Evolutionary conservation across 257 asterid genomes (phyloP).

Genomic region (Ligustrum vulgare): DNA sequence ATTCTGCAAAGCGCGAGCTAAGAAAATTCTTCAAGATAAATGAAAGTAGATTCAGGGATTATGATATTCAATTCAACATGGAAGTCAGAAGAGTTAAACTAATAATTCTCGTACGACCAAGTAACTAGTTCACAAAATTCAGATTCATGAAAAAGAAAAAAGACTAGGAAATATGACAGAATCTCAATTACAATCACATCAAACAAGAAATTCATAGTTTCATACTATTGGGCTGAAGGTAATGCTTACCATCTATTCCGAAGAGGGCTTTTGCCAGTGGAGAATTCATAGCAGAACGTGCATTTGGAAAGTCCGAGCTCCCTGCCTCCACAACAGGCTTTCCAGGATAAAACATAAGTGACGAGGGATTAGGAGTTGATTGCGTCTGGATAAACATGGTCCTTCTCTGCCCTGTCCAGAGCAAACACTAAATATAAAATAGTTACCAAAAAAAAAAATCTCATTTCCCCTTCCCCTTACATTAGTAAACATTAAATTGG

Average conservation of each 20-base stretch:
- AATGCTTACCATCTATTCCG: constrained; percentile 48
- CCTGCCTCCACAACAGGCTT: constrained; percentile 86
- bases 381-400: constrained; percentile 94
- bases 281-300: constrained; percentile 89
- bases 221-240: constrained; percentile 1
- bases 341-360: constrained; percentile 97
- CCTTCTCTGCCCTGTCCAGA: constrained; percentile 84
- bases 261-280: constrained; percentile 84
- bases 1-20: not conserved
- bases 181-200: constrained; percentile 2
- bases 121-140: not conserved
- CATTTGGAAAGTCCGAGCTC: constrained; percentile 88
- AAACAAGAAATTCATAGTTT: constrained; percentile 1
- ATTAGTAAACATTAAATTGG: not conserved
- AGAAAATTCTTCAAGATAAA: constrained; percentile 1
- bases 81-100: not conserved
- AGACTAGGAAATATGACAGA: not conserved
- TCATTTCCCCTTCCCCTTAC: not conserved
- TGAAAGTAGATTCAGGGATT: not conserved
- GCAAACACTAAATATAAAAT: not conserved
- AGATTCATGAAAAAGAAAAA: not conserved
- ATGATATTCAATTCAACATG: not conserved
- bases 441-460: not conserved
- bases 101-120: not conserved
- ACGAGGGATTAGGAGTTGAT: constrained; percentile 89